Base-by-base conservation (phyloP, 805 yeast genomes). In the Saturnispora gosingensis region DNA sequence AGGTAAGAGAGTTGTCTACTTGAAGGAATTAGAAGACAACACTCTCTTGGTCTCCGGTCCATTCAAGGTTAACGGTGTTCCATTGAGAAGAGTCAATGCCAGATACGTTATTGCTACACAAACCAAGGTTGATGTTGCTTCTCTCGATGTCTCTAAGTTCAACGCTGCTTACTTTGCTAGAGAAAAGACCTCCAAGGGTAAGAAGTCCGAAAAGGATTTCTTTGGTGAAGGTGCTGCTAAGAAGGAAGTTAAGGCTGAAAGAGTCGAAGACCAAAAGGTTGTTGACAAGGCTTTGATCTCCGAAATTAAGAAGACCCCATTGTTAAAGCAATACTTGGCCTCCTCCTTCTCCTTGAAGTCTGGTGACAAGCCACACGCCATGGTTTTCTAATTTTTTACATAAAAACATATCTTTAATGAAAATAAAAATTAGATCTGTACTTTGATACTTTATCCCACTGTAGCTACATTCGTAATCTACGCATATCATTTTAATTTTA, bases 31-130 rank as follows among this genome's bases (percentile, higher is more conserved):
- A 72, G 96, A 89, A 78, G 98, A 93, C 83, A 88, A 88, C 88
- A 91, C 97, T 61, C 80, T 91, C 68, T 85, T 91, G 71, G 96
- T 91, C 59, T 78, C 97, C 58, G 99, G 99, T 73, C 99, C 99
- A 69, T 93, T 91, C 96, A 91, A 93, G 83, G 88, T 91, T 69
- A 91, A 91, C 80, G 99, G 99, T 81, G 99, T 91, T 65, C 98
- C 99, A 74, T 82, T 91, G 75, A 89, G 98, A 85, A 88, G 97
- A 82, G 98, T 91, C 66, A 93, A 91, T 75, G 84, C 97, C 67
- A 88, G 96, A 76, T 93, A 91, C 78, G 99, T 93, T 66, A 91
- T 91, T 77, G 98, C 97, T 69, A 91, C 99, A 71, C 88, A 97
- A 64, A 93, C 99, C 76, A 76, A 80, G 73, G 86, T 93, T 68